Percentiles rank a stretch among this genome's conserved stretches.
Conservation (phyloP, 2,329 filamentous ascomycete species). For the Aureobasidium sp. region DNA sequence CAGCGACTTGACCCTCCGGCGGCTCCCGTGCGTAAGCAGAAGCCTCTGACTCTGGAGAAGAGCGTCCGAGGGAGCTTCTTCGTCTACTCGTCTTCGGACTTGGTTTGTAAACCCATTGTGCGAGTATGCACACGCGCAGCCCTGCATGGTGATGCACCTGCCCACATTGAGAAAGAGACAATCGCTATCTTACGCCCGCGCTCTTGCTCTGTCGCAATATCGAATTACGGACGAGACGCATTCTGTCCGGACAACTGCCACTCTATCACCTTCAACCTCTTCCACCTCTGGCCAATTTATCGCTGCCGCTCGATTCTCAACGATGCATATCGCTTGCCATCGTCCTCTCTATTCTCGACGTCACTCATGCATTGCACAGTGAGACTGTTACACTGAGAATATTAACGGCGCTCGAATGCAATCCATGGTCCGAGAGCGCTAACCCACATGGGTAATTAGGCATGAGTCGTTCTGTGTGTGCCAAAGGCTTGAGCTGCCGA, state of each 20-base stretch:
- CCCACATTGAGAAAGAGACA: background rate
- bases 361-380: background rate
- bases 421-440: conserved; percentile 1
- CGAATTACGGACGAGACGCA: background rate
- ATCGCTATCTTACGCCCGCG: background rate
- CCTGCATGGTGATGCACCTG: conserved; percentile 1
- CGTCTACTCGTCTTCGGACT: background rate
- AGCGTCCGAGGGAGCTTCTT: background rate
- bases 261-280: background rate
- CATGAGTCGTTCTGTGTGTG: conserved; percentile 6
- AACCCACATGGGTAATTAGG: background rate
- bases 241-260: background rate
- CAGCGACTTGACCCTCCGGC: background rate
- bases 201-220: background rate
- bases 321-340: background rate
- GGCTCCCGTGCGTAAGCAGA: background rate
- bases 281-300: background rate
- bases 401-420: background rate
- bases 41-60: background rate
- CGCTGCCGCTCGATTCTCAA: background rate
- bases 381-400: background rate
- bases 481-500: conserved; percentile 2
- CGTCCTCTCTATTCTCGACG: background rate
- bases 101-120: background rate
- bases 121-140: background rate